Evolutionary conservation across 176 grass and related monocot species (phyloP), one percentile per base, ranked within the genome.

Genomic region (Musa itinerans): DNA sequence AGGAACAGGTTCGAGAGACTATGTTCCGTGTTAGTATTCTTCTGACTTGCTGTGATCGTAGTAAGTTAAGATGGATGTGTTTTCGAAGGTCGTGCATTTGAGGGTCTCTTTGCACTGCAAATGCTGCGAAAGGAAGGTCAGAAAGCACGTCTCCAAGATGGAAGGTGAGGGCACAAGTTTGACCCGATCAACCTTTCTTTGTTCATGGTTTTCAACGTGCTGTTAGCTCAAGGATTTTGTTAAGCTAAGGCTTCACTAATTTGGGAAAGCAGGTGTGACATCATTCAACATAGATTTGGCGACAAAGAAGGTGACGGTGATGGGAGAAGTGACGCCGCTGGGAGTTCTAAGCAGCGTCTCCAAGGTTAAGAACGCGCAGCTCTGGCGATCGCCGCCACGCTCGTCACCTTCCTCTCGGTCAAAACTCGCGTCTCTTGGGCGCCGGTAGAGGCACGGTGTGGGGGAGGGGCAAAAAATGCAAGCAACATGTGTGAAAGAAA

Each of bases 121-220:
- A 59, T 88, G 88, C 0, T 96, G 92, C 56, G 92, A 89, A 1
- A 81, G 79, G 11, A 96, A 96, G 69, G 86, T 96, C 54, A 96
- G 86, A 89, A 96, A 91, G 82, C 86, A 96, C 70, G 79, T 96
- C 83, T 88, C 92, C 74, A 96, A 81, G 77, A 96, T 96, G 86
- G 86, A 91, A 73, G 92, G 87, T 86, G 49, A 59, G 43, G 19
- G 54, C 64, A 43, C 34, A 43, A 43, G 29, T 29, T 29, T 3
- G 29, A 29, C 29, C 29, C 29, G 34, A n/a, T 9, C 70, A 54
- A 5, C 65, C 10, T 53, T 65, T 9, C 15, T 59, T 72, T 27
- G 65, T 48, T 52, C 16, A 6, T 43, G 34, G 34, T 43, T 51
- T 55, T 63, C 67, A 63, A 11, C 27, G 29, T 24, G 20, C 23